These are phyloP conservation scores for Cucurbita pepo DNA, from an alignment of 306 rosid genomes.

Conservation along the genomic window DNA sequence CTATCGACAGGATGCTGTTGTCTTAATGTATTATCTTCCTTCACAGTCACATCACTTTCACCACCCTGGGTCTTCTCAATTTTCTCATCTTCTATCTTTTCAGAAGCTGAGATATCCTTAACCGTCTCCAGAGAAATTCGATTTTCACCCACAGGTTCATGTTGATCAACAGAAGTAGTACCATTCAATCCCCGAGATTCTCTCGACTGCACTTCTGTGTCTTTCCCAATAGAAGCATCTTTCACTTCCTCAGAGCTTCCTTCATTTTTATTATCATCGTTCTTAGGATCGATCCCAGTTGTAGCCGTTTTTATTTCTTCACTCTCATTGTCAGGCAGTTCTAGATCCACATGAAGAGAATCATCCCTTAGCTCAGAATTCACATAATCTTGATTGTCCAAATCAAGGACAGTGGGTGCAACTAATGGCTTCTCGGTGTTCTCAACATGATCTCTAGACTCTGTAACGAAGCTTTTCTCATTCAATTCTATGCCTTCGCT, in stretches of 20 bases:
- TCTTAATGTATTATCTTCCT: constrained; percentile 8
- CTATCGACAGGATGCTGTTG: constrained; percentile 20
- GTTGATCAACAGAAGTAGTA: constrained; percentile 15
- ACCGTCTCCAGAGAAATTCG: constrained; percentile 4
- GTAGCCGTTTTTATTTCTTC: constrained; percentile 10
- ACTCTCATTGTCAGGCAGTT: constrained; percentile 14
- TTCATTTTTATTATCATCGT: constrained; percentile 6
- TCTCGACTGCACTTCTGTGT: constrained; percentile 11
- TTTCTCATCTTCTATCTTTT: constrained; percentile 17
- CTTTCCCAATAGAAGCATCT: constrained; percentile 5
- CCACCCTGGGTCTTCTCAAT: constrained; percentile 12
- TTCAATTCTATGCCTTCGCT: constrained; percentile 16
- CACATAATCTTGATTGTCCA: constrained; percentile 17
- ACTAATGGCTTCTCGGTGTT: constrained; percentile 4
- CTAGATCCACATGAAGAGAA: constrained; percentile 6
- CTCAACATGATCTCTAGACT: constrained; percentile 9
- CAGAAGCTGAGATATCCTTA: constrained; percentile 7
- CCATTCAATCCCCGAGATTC: constrained; percentile 14
- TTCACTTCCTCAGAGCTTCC: constrained; percentile 12
- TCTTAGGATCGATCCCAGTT: constrained; percentile 6
- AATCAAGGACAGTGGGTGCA: constrained; percentile 12
- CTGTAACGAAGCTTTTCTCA: constrained; percentile 9
- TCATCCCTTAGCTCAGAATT: constrained; percentile 9
- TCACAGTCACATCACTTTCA: constrained; percentile 12
- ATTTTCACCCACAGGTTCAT: constrained; percentile 8